Base-by-base conservation (phyloP, 805 yeast genomes). In the Sugiyamaella qingdaonensis region DNA sequence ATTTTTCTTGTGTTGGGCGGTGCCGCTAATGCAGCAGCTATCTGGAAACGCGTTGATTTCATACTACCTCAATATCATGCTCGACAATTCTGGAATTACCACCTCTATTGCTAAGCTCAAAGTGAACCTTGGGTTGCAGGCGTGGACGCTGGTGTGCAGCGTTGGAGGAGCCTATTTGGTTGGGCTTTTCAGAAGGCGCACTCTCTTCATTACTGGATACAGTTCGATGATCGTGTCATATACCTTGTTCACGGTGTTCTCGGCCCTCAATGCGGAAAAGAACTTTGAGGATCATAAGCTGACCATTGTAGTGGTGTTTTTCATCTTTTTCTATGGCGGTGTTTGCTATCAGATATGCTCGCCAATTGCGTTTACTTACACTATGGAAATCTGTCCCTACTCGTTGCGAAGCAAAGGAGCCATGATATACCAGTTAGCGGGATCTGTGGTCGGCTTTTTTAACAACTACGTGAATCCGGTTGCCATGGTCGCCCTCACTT, bases 41-140 rank as follows among this genome's bases (percentile, higher is more conserved):
- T 53, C 54, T 34, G 56, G 56, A 16, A 48, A 50, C 14, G 53
- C 53, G 4, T 24, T 46, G 21, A 45, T 55, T 21, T 36, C 58
- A 9, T 78, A 77, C 71, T 78, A 78, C 65, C 66, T 78, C 56
- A 68, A 71, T 56, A 72, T 72, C 60, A 83, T 81, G 18, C 70
- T 80, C 56, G 63, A 68, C 55, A 74, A 80, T 27, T 77, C 78
- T 61, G 84, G 84, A 54, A 76, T 79, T 60, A 77, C 78, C 18
- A 18, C 43, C 2, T 39, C 31, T 8, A 39, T 39, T 16, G 29
- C 18, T 8, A 55, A 56, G 49, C 49, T 51, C 3, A 24, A 37
- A 10, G 54, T 55, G 18, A 54, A 54, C 44, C 19, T 53, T 13
- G 60, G 60, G 13, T 45, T 57, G n/a, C 52, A 34, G 19, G 52